Evolutionary conservation across 164 flowering plant genomes (phyloP).

Genomic region (Umbilicus rupestris): DNA sequence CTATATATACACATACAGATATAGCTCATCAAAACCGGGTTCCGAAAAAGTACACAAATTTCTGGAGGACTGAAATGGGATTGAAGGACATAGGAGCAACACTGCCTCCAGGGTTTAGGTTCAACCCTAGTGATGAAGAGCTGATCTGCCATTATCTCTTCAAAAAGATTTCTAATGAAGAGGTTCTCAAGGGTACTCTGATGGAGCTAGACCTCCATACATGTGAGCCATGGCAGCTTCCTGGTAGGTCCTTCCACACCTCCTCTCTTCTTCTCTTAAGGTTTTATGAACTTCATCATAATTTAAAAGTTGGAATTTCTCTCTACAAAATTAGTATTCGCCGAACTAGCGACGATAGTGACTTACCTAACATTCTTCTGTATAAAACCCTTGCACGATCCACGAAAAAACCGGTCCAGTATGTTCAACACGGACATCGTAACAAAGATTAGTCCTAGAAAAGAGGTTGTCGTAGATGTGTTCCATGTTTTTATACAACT

Average conservation of each 20-base stretch:
- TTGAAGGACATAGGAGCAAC: constrained; percentile 64
- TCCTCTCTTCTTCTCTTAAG: neutral
- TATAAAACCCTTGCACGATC: neutral
- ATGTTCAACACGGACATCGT: neutral
- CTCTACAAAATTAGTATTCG: constrained; percentile 1
- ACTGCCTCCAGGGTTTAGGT: constrained; percentile 80
- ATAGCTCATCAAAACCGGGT: neutral
- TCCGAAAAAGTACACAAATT: no score
- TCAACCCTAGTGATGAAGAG: constrained; percentile 79
- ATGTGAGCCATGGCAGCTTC: constrained; percentile 93
- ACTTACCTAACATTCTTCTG: neutral
- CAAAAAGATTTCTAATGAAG: constrained; percentile 56
- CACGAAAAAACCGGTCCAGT: neutral
- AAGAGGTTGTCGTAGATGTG: neutral
- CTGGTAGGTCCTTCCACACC: constrained; percentile 34
- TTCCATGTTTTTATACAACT: constrained; percentile 1
- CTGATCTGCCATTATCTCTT: constrained; percentile 70
- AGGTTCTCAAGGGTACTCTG: constrained; percentile 42
- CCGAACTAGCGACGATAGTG: constrained; percentile 2
- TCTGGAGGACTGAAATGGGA: constrained; percentile 38
- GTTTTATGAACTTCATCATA: no score
- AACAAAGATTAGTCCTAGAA: neutral
- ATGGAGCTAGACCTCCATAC: constrained; percentile 78
- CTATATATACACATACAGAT: constrained; percentile 7
- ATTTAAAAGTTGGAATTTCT: neutral